Percentiles rank a stretch among this genome's conserved stretches.
Conservation (phyloP, 257 asterid species). For the Solanum paucissectum region DNA sequence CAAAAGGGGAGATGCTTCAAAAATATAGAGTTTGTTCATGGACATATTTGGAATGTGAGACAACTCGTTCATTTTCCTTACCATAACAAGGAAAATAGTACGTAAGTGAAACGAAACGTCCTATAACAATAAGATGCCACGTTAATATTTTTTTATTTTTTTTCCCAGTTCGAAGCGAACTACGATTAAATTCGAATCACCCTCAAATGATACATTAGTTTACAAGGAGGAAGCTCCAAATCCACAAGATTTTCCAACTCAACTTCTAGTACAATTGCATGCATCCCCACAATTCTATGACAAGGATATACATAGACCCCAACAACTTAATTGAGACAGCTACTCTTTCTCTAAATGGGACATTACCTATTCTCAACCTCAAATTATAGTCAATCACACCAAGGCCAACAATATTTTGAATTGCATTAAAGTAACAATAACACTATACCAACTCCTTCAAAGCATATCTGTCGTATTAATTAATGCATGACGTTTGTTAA, state of each 20-base stretch:
- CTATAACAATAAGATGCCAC: neutral
- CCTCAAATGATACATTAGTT: no score
- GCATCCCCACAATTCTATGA: neutral
- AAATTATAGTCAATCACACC: neutral
- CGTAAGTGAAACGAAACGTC: neutral
- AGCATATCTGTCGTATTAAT: neutral
- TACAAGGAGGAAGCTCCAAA: neutral
- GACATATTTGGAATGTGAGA: neutral
- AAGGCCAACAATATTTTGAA: neutral
- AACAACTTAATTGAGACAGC: neutral
- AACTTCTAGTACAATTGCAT: neutral
- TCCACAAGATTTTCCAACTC: neutral
- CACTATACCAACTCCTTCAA: neutral
- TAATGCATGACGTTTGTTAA: neutral
- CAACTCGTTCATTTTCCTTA: neutral
- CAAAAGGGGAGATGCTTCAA: no score
- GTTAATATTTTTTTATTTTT: no score
- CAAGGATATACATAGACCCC: neutral
- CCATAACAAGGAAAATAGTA: neutral
- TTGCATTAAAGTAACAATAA: neutral
- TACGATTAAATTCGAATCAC: no score
- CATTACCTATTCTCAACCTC: neutral
- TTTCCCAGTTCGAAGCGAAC: no score
- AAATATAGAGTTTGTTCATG: neutral
- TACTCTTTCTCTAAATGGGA: neutral